Evolutionary conservation across 257 asterid genomes (phyloP).

Genomic region (Solanum appendiculatum): DNA sequence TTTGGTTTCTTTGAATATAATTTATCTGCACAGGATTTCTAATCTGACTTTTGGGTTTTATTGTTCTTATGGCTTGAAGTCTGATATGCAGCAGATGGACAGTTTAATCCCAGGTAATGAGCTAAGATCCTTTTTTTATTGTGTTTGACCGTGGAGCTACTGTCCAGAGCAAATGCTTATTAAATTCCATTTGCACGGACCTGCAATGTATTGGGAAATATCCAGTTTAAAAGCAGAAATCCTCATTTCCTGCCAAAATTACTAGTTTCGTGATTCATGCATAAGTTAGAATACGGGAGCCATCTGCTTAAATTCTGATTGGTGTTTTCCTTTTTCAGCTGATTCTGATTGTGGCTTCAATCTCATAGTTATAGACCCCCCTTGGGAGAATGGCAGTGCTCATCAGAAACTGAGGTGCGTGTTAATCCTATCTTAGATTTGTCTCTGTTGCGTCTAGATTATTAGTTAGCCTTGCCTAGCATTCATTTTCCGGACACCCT

Average conservation of each 20-base stretch:
- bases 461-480: background rate
- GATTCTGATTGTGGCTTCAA: slow-evolving; percentile 67
- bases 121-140: background rate
- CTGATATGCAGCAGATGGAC: slow-evolving; percentile 54
- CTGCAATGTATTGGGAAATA: background rate
- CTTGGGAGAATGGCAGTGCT: slow-evolving; percentile 98
- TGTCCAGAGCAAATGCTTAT: background rate
- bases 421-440: background rate
- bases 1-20: background rate
- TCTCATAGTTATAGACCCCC: slow-evolving; percentile 85
- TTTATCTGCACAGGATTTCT: slow-evolving; percentile 2
- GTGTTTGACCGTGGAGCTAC: background rate
- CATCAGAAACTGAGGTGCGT: slow-evolving; percentile 74
- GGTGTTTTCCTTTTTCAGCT: slow-evolving; percentile 39
- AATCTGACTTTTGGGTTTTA: background rate
- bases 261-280: background rate
- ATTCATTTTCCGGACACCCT: background rate
- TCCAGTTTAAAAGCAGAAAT: background rate
- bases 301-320: background rate
- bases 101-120: slow-evolving; percentile 65
- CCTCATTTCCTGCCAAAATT: background rate
- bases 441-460: background rate
- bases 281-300: background rate
- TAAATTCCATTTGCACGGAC: background rate
- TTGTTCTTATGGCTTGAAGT: slow-evolving; percentile 41